Evolutionary conservation across 2,329 filamentous ascomycete genomes (phyloP).

Genomic region (Huntiella bhutanensis): DNA sequence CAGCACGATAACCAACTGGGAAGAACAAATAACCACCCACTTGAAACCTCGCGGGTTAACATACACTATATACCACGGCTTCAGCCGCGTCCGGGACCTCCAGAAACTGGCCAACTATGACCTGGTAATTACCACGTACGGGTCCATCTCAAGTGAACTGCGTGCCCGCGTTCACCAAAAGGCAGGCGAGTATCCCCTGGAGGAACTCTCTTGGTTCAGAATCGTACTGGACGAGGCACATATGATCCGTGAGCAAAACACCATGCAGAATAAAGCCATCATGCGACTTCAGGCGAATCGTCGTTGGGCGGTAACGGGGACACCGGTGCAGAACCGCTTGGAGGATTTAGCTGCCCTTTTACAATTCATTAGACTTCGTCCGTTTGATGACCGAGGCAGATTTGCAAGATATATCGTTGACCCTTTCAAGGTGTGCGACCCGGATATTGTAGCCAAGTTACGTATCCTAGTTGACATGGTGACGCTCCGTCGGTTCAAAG

Average conservation of each 20-base stretch:
- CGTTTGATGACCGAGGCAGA: constrained; percentile 59
- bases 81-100: constrained; percentile 50
- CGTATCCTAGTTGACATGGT: constrained; percentile 87
- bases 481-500: constrained; percentile 76
- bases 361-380: constrained; percentile 65
- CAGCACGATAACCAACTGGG: constrained; percentile 87
- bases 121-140: constrained; percentile 82
- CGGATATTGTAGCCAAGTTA: constrained; percentile 66
- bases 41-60: constrained; percentile 43
- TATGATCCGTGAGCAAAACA: constrained; percentile 71
- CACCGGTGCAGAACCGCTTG: constrained; percentile 82
- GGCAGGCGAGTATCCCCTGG: constrained; percentile 43
- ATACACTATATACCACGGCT: constrained; percentile 75
- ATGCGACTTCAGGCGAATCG: constrained; percentile 61
- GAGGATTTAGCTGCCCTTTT: constrained; percentile 78
- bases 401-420: constrained; percentile 67
- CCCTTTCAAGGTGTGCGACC: constrained; percentile 74
- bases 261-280: constrained; percentile 68
- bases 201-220: constrained; percentile 76
- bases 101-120: constrained; percentile 55
- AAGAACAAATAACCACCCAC: constrained; percentile 75
- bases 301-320: constrained; percentile 94
- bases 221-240: constrained; percentile 91
- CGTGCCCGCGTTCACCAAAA: constrained; percentile 42
- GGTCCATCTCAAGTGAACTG: constrained; percentile 66